Conservation (phyloP, 2,329 filamentous ascomycete species). For the Metarhizium humberi region DNA sequence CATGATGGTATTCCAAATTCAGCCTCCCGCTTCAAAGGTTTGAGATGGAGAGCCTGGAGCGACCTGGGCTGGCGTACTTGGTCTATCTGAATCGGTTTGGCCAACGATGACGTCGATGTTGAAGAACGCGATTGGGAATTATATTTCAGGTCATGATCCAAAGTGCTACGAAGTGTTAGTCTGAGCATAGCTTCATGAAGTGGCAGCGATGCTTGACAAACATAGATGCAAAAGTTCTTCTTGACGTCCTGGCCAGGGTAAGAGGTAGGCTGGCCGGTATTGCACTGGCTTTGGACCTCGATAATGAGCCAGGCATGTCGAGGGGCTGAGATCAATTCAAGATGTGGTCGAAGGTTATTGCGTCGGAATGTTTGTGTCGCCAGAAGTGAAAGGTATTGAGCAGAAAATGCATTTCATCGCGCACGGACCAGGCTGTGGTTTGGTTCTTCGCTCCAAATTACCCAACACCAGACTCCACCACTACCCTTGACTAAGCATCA, state of each 20-base stretch:
- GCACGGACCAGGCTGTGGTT: too few relatives aligned
- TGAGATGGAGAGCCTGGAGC: constrained; percentile 78
- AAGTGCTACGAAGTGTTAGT: background rate
- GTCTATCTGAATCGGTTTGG: background rate
- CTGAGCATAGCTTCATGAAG: background rate
- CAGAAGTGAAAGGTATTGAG: background rate
- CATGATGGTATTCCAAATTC: constrained; percentile 74
- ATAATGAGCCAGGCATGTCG: background rate
- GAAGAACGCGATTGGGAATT: background rate
- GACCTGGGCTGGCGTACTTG: constrained; percentile 58
- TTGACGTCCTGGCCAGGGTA: background rate
- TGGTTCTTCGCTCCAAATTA: too few relatives aligned
- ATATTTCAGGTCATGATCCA: background rate
- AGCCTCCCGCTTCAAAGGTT: constrained; percentile 67
- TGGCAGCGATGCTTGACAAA: background rate
- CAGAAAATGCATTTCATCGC: background rate
- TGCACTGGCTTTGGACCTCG: background rate
- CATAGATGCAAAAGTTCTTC: background rate
- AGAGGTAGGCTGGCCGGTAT: background rate
- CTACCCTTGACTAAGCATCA: too few relatives aligned
- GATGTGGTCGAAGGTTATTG: background rate
- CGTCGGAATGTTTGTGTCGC: background rate
- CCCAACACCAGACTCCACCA: too few relatives aligned
- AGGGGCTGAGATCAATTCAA: background rate
- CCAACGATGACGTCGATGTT: background rate